Evolutionary conservation across 208 protist genomes (phyloP), one percentile per base, ranked within the genome.

Genomic region (Trypanosoma melophagium): DNA sequence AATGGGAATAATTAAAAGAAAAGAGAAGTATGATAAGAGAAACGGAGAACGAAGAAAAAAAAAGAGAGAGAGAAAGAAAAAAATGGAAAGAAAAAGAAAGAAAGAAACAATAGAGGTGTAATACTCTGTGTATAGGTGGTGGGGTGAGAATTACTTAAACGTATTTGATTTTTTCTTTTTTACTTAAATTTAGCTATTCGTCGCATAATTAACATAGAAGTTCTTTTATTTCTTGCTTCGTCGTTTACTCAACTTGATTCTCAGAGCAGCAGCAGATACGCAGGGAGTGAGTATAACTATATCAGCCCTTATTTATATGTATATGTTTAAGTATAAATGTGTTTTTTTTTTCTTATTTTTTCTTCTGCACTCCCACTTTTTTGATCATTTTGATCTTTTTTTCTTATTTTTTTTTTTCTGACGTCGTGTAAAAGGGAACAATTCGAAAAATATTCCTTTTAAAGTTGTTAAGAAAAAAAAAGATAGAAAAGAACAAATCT

Each of bases 271-370:
- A 57, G 8, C 9, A 57, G 10, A 1, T 21, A 3, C 9, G 8
- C 2, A 14, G 10, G 53, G 16, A 57, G 16, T 17, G 8, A 17
- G 7, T 17, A 57, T 52, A 21, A 55, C 22, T 38, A 47, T 22
- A 12, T 13, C 42, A 60, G 14, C 44, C 52, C 47, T 78, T 68
- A 50, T 63, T 70, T 66, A 53, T 64, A 51, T 56, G n/a, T 54
- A 16, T 10, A 50, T 45, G 28, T 52, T 22, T 17, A 57, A 44
- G 16, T 52, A 44, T 22, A 17, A 22, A n/a, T 38, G 25, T 10
- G 31, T 14, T 21, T 61, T 24, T 59, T 41, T 62, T 68, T 22
- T 22, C 74, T 58, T 38, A 28, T 71, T 28, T 69, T 38, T 52
- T 64, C 19, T n/a, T 55, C 2, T 69, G 44, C 53, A 16, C 16